Base-by-base conservation (phyloP, 441 rosid genomes). In the Viola pubescens region DNA sequence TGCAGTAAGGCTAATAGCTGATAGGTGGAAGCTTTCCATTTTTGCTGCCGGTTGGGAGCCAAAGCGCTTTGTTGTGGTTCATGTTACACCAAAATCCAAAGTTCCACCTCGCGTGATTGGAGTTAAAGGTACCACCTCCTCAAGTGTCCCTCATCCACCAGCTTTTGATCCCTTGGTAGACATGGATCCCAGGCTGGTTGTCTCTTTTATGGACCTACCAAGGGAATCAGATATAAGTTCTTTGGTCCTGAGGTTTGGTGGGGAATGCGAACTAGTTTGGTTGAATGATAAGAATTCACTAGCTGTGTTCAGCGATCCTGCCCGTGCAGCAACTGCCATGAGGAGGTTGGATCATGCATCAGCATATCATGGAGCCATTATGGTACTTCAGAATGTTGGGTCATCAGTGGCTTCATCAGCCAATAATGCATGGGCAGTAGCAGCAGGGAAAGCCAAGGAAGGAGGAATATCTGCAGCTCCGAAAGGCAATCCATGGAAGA, bases 311-410 rank as follows among this genome's bases (percentile, higher is more conserved):
- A 82, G 75, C 57, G 98, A 91, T 72, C 98, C 94, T 11, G 89
- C 95, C 11, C 81, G 97, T 57, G 99, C 99, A 7, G 96, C 96
- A 51, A 89, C 98, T 52, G 98, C 99, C 3, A 77, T 91, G 94
- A 87, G 97, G 83, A 87, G 99, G 72, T 76, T 95, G 79, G 99
- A 91, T 60, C 96, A 89, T 49, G 98, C 94, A 64, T 84, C 99
- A 34, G 78, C 76, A 38, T 91, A 95, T 73, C 64, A 76, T 16
- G 99, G 99, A 38, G 95, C 94, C 4, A 78, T 71, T 9, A 77
- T 77, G 52, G 69, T 77, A 70, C 64, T 65, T 70, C 99, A 85
- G 55, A 85, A 65, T 63, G 66, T 67, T 7, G 70, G 67, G 9
- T 57, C 79, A 47, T 53, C 70, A 1, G 73, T 59, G 40, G 61